phyloP scores from a whole-genome alignment of 345 rosid genomes.

The Hibiscus tridactylites region DNA sequence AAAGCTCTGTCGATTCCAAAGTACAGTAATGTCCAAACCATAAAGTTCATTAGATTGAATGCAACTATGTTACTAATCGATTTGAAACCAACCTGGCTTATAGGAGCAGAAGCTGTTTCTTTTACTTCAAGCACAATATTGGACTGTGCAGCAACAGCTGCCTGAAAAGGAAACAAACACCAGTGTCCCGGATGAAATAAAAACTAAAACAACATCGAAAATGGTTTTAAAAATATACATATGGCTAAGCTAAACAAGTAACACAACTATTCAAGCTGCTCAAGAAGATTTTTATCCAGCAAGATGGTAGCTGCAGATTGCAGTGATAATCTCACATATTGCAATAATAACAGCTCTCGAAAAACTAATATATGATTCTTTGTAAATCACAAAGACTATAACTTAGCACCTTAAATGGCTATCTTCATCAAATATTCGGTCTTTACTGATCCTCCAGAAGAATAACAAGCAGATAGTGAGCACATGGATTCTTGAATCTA shows the following conservation, averaged over 20 bases:
- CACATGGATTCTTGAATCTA: not conserved
- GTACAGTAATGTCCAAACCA: not conserved
- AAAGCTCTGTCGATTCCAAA: not conserved
- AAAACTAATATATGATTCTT: not conserved
- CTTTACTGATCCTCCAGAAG: not conserved
- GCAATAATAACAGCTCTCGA: not conserved
- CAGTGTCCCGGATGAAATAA: not conserved
- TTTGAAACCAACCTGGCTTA: slow-evolving; percentile 36
- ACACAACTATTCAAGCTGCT: not conserved
- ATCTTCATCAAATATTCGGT: not conserved
- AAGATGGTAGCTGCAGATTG: not conserved
- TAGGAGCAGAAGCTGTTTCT: slow-evolving; percentile 37
- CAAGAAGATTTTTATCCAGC: not conserved
- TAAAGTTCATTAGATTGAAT: not conserved
- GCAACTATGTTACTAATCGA: not conserved
- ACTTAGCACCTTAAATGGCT: not conserved
- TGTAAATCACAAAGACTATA: not conserved
- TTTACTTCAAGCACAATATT: slow-evolving; percentile 44
- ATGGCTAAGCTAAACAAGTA: not conserved
- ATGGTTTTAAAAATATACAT: not conserved
- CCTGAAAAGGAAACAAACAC: slow-evolving; percentile 39
- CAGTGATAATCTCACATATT: no score
- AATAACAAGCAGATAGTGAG: not conserved
- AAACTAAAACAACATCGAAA: not conserved
- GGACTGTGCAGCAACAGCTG: slow-evolving; percentile 74